These are phyloP conservation scores for Oryza rufipogon DNA, from an alignment of 176 grass and related monocot species.

Conservation along the genomic window DNA sequence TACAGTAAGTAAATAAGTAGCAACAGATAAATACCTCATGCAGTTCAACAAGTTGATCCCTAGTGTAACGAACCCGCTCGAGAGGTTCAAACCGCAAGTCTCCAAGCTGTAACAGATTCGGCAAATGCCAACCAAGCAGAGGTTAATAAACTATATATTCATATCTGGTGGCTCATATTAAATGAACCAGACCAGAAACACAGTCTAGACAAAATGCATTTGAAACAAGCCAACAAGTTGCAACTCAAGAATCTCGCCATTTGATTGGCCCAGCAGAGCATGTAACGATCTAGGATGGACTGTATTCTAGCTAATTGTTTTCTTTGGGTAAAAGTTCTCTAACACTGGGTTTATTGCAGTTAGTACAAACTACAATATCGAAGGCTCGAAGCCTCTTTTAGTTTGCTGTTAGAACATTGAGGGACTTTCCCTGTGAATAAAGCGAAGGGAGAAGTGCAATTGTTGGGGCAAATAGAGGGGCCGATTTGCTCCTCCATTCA, in stretches of 20 bases:
- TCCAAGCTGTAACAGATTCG: constrained; percentile 50
- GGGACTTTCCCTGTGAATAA: neutral
- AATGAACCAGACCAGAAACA: neutral
- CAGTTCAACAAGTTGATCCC: constrained; percentile 68
- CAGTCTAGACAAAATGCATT: neutral
- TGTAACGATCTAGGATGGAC: neutral
- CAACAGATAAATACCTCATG: constrained; percentile 51
- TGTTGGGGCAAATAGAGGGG: neutral
- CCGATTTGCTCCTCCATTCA: neutral
- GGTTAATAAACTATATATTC: neutral
- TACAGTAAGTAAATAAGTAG: constrained; percentile 5
- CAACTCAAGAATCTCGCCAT: neutral
- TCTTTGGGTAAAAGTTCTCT: neutral
- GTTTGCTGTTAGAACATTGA: neutral
- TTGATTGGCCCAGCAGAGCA: neutral
- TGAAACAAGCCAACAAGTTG: neutral
- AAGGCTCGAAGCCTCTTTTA: neutral
- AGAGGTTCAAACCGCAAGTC: constrained; percentile 54
- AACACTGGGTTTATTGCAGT: neutral
- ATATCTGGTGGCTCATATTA: neutral
- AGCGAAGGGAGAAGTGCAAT: neutral
- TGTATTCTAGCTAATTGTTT: constrained; percentile 17
- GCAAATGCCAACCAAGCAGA: constrained; percentile 9
- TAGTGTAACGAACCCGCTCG: constrained; percentile 60
- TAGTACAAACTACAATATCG: neutral